Base-by-base conservation (phyloP, 163 green algal species). In the Scenedesmus sp. region DNA sequence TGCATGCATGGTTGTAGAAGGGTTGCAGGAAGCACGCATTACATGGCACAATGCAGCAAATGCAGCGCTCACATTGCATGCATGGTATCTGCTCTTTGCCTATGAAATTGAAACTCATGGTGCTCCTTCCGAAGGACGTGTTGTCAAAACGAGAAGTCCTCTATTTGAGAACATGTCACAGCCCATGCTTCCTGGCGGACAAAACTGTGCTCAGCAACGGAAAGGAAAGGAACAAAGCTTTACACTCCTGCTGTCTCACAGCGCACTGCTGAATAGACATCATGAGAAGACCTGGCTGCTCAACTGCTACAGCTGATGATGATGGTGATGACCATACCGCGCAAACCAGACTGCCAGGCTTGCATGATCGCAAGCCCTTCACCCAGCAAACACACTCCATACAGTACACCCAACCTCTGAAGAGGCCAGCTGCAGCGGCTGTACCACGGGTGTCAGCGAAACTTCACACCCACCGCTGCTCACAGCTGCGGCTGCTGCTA, bases 231-330 rank as follows among this genome's bases (percentile, higher is more conserved):
- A 40, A 82, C 73, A 37, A 5, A 82, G 37, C 37, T 35, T 82
- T 44, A 51, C 37, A 46, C 73, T 44, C 73, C 73, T 44, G 35
- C 16, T 46, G 35, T 82, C 73, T 82, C 73, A 82, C 35, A 82
- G 73, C 73, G 73, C 73, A 82, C 73, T 82, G 73, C 73, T 82
- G 37, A 82, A n/a, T 18, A 44, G 73, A 82, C 35, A 46, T 15
- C 56, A 68, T 15, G 15, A 68, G 15, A 76, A 76, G 30, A 76
- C 30, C 65, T 76, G 65, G 65, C 65, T 76, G 65, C 65, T 76
- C 65, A 76, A 76, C 65, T 76, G 65, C 65, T 76, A 76, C 65
- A 76, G 65, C 65, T 76, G 65, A 40, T 3, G 30, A 40, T 40
- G 30, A 40, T 76, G 30, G 65, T 35, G 3, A 35, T 43, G n/a